Conservation (phyloP, 1,139 yeast genomes). For the Yueomyces sp. region DNA sequence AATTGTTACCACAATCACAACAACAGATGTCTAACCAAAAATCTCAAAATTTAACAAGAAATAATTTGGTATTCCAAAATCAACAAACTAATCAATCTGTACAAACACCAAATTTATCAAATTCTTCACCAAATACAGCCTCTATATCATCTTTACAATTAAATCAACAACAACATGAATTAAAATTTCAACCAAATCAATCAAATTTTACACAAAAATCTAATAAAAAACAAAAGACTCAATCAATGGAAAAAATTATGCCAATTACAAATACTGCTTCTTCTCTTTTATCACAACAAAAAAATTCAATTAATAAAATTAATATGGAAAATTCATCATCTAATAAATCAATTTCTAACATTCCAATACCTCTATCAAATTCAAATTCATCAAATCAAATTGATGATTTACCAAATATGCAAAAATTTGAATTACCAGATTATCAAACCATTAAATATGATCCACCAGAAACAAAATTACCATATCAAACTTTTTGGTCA, state of each 20-base stretch:
- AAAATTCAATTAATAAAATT: not conserved
- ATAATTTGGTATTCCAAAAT: no score
- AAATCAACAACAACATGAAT: not conserved
- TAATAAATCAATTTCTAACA: not conserved
- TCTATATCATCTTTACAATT: not conserved
- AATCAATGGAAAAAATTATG: not conserved
- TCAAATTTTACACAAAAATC: not conserved
- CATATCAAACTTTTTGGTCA: conserved; percentile 41
- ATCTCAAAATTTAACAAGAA: conserved; percentile 3
- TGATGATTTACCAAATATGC: conserved; percentile 4
- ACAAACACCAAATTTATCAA: no score
- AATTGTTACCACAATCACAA: conserved; percentile 9
- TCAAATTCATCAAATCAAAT: not conserved
- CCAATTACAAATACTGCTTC: not conserved
- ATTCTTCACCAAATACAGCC: no score
- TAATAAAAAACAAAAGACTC: not conserved
- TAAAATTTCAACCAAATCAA: conserved; percentile 1
- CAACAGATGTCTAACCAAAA: conserved; percentile 6
- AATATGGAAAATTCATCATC: not conserved
- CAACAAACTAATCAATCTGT: no score
- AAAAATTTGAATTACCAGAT: conserved; percentile 19
- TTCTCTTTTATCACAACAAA: not conserved
- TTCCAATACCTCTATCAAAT: conserved; percentile 11
- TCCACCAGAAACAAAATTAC: conserved; percentile 20
- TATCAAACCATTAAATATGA: conserved; percentile 19